Base-by-base conservation (phyloP, 164 flowering plant genomes). In the Amborella trichopoda region DNA sequence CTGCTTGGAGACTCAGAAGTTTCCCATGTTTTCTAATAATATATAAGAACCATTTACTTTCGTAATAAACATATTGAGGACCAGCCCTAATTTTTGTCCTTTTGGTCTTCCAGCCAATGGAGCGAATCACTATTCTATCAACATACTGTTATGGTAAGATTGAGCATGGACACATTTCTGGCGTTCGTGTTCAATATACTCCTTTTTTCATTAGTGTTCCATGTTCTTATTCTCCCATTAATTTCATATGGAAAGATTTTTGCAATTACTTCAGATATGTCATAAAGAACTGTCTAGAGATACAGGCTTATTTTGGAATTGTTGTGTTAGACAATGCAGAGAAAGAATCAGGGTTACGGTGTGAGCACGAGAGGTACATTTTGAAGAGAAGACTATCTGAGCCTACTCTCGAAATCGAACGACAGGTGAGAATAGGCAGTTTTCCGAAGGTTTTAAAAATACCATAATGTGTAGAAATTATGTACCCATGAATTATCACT, bases 91-190 rank as follows among this genome's bases (percentile, higher is more conserved):
- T n/a, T n/a, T n/a, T n/a, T n/a, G n/a, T n/a, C n/a, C n/a, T n/a
- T 73, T 62, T 41, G 10, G 18, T 19, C 17, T 53, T 53, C 19
- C 94, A 89, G 94, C 95, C 97, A 26, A 66, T 59, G 23, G 93
- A 82, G 59, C 80, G 97, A 50, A 76, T 85, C 66, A 78, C 83
- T 21, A 85, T 89, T 53, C 60, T 80, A 28, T 89, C 97, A 46
- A 68, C 97, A 39, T 89, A 89, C 63, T 89, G 63, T 44, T 89
- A 85, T 58, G 97, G 90, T 89, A 57, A 75, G 95, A 40, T n/a
- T n/a, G n/a, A n/a, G n/a, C n/a, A n/a, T n/a, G n/a, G n/a, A n/a
- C n/a, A n/a, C n/a, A 12, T 50, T 18, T 27, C 12, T 17, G 12
- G 17, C 17, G 12, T 39, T 39, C 2, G 0, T 39, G 42, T 5